Evolutionary conservation across 805 yeast species (phyloP).

Genomic region (Pichia californica): DNA sequence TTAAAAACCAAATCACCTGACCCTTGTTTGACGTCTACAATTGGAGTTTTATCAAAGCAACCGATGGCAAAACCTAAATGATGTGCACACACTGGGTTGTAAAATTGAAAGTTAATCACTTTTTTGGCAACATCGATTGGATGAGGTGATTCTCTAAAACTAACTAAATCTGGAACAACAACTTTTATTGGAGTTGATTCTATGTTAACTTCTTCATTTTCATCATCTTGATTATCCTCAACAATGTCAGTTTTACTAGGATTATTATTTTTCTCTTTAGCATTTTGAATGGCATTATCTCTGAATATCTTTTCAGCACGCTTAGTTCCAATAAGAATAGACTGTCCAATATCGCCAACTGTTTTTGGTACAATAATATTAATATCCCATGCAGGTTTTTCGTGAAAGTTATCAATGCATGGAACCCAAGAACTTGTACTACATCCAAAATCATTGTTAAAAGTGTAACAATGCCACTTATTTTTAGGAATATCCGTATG

Average conservation of each 20-base stretch:
- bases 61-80: conserved; percentile 96
- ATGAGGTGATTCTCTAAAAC: conserved; percentile 66
- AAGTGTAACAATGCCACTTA: conserved; percentile 82
- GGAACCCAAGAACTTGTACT: conserved; percentile 98
- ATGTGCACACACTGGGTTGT: conserved; percentile 86
- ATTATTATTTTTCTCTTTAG: not conserved
- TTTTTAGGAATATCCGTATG: conserved; percentile 38
- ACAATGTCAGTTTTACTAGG: conserved; percentile 14
- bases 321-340: conserved; percentile 36
- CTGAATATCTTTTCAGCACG: conserved; percentile 27
- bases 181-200: conserved; percentile 48
- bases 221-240: conserved; percentile 27
- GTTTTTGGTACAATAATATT: conserved; percentile 82
- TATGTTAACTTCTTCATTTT: conserved; percentile 40
- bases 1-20: conserved; percentile 21
- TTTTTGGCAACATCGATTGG: conserved; percentile 71
- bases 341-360: conserved; percentile 58
- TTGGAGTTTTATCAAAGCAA: conserved; percentile 61
- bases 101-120: conserved; percentile 67
- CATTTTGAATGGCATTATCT: conserved; percentile 18
- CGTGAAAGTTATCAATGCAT: conserved; percentile 84
- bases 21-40: conserved; percentile 39
- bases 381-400: conserved; percentile 85
- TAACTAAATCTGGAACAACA: conserved; percentile 63
- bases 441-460: conserved; percentile 67